Evolutionary conservation across 192 early-diverging fungal species (phyloP), one percentile per base, ranked within the genome.

Genomic region (Umbelopsis vinacea): DNA sequence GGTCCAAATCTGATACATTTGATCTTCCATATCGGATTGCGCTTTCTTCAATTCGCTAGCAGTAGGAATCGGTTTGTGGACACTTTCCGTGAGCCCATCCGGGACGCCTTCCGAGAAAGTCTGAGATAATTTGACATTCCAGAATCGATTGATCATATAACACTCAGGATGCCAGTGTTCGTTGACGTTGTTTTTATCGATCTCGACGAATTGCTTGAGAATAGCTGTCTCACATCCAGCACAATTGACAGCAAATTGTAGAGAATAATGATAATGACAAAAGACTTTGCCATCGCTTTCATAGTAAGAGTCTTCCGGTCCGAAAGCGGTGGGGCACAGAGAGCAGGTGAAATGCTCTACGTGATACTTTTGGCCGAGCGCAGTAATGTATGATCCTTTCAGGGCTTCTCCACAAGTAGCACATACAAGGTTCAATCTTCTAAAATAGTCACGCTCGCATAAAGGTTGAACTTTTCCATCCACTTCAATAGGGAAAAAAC

Each of bases 101-200:
- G 77, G 80, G 50, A 79, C 76, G 17, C 29, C 57, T 26, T 19
- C 17, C 4, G 57, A 63, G 47, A 43, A 75, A 46, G 24, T 66
- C 74, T 69, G 79, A 40, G 81, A 79, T 6, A 88, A 55, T 71
- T 88, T 88, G 29, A 88, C 85, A 72, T 88, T 88, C 87, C 87
- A 88, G 77, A 86, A 88, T 85, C 97, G 97, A 83, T 96, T 93
- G 63, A 99, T 97, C 98, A 98, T 98, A 80, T 99, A 99, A 79
- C 98, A 99, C 79, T 97, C 94, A 10, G 97, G 97, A 82, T 99
- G 98, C 98, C 98, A 99, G 76, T 97, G 95, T 79, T 97, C 94
- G 48, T 89, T 84, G 45, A 87, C 70, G 38, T 79, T 85, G 46
- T 92, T 92, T 54, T 91, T 81, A 73, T 87, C 92, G 73, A 97